Conservation (phyloP, 1,139 yeast species). For the Entelexis sorbosivorans region DNA sequence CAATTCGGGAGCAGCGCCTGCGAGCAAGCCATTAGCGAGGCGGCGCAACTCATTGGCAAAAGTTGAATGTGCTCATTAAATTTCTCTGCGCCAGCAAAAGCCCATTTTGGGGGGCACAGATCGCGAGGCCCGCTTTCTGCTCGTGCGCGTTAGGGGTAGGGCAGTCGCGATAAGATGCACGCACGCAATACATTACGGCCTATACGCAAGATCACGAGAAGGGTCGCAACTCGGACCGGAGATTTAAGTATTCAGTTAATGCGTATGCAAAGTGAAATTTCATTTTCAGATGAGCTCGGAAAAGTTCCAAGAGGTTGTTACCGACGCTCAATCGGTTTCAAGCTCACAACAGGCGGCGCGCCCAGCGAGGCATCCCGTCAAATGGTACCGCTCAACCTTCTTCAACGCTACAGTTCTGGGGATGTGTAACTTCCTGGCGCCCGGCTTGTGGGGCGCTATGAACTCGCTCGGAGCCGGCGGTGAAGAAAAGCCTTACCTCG, state of each 20-base stretch:
- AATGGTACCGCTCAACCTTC: conserved; percentile 17
- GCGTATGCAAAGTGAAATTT: background rate
- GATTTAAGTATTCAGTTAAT: background rate
- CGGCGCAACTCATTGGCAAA: too few relatives aligned
- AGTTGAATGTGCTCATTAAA: background rate
- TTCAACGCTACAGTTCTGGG: conserved; percentile 18
- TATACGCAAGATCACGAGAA: conserved; percentile 3
- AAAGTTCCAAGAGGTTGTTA: background rate
- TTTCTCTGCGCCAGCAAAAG: background rate
- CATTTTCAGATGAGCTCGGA: background rate
- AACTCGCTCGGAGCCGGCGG: conserved; percentile 21
- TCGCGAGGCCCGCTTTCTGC: background rate
- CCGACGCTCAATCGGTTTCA: background rate
- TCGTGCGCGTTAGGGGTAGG: background rate
- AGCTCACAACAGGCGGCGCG: background rate
- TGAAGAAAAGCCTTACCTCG: conserved; percentile 15
- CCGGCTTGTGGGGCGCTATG: conserved; percentile 21
- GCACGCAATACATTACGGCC: background rate
- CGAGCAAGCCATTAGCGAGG: background rate
- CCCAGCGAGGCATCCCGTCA: background rate
- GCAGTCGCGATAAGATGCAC: background rate
- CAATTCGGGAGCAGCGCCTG: background rate
- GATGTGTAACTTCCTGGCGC: conserved; percentile 17
- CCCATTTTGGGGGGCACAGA: background rate
- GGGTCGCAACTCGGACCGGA: background rate